These are phyloP conservation scores for Parsonsia alboflavescens DNA, from an alignment of 257 asterid genomes.

Conservation along the genomic window DNA sequence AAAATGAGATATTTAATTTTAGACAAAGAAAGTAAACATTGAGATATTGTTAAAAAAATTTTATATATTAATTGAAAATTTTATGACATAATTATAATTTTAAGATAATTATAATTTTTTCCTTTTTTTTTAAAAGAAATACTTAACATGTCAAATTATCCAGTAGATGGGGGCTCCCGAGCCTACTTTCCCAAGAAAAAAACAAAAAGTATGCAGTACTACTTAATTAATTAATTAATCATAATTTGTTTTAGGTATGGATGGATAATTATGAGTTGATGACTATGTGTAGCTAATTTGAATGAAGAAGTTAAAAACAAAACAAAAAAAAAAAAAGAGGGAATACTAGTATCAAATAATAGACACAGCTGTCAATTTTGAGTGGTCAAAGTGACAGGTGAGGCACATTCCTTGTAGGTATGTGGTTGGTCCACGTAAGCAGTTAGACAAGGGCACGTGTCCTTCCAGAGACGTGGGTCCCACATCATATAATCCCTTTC, in stretches of 20 bases:
- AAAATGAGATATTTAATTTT: too few species aligned
- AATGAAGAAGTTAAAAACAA: too few species aligned
- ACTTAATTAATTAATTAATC: neutral
- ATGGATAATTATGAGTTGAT: neutral
- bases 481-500: neutral
- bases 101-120: too few species aligned
- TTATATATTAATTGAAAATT: too few species aligned
- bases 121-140: too few species aligned
- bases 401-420: conserved; percentile 17
- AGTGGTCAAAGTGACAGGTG: conserved; percentile 9
- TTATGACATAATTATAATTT: too few species aligned
- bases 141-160: neutral
- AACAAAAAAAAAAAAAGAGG: neutral
- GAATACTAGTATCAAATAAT: neutral
- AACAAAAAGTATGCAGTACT: neutral
- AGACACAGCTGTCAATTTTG: conserved; percentile 9
- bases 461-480: conserved; percentile 2
- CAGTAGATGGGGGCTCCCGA: too few species aligned
- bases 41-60: too few species aligned
- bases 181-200: neutral
- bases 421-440: conserved; percentile 20
- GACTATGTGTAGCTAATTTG: neutral
- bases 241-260: neutral
- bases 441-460: conserved; percentile 10
- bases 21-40: too few species aligned